Conservation (phyloP, 2,329 filamentous ascomycete species). For the Stagonosporopsis rhizophila region DNA sequence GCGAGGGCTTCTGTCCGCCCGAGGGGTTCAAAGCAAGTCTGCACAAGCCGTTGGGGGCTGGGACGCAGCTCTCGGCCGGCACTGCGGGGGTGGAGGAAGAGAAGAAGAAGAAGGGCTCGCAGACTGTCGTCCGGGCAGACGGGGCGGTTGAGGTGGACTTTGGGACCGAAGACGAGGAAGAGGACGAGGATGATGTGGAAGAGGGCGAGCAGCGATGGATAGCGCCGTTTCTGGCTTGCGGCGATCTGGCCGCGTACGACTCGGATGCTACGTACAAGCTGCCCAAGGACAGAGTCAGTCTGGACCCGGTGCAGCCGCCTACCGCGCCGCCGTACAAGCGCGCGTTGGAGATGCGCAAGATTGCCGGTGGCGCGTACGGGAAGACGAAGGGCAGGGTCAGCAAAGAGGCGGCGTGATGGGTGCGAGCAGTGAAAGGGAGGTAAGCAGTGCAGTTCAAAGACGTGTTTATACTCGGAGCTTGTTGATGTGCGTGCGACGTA, state of each 20-base stretch:
- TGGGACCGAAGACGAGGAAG: constrained; percentile 52
- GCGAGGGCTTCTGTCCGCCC: constrained; percentile 85
- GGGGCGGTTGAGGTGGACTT: constrained; percentile 57
- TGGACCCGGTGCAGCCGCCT: constrained; percentile 93
- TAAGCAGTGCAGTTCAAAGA: no score
- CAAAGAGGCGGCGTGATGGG: constrained; percentile 1
- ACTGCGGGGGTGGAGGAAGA: constrained; percentile 12
- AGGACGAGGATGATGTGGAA: constrained; percentile 46
- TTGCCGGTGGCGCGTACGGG: constrained; percentile 77
- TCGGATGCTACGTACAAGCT: constrained; percentile 93
- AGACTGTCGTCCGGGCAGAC: constrained; percentile 52
- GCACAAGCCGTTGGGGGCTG: constrained; percentile 75
- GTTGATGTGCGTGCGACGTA: no score
- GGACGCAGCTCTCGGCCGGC: constrained; percentile 59
- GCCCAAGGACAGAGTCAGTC: constrained; percentile 81
- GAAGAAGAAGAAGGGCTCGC: constrained; percentile 32
- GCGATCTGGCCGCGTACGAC: constrained; percentile 92
- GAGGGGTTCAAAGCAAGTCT: constrained; percentile 76
- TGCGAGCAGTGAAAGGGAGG: no score
- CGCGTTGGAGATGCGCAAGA: constrained; percentile 82
- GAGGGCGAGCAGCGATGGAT: constrained; percentile 74
- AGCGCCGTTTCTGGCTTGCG: constrained; percentile 95
- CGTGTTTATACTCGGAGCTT: no score
- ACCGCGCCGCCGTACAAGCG: constrained; percentile 95
- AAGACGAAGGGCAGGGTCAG: constrained; percentile 63